These are phyloP conservation scores for Nothophaeocryptopus gaeumannii DNA, from an alignment of 2,329 filamentous ascomycete species.

Conservation along the genomic window DNA sequence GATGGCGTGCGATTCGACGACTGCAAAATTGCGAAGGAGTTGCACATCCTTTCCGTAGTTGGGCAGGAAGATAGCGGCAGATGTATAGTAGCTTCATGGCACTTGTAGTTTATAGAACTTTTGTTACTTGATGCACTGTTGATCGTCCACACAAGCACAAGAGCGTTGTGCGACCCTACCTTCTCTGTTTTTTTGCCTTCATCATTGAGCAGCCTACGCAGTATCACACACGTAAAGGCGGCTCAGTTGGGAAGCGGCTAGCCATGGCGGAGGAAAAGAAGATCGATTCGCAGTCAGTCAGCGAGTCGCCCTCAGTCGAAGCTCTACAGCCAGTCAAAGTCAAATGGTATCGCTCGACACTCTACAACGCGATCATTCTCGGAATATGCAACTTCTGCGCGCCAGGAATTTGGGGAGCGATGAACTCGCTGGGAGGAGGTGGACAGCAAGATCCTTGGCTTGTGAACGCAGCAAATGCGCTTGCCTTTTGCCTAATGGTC, in stretches of 20 bases:
- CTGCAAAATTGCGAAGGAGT: not conserved
- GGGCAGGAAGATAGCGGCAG: too few species aligned
- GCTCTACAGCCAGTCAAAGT: conserved; percentile 16
- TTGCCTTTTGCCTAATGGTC: conserved; percentile 72
- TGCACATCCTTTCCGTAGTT: not conserved
- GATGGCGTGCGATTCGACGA: conserved; percentile 16
- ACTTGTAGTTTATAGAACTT: not conserved
- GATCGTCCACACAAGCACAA: not conserved
- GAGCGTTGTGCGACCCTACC: not conserved
- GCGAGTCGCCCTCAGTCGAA: conserved; percentile 10
- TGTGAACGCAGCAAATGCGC: conserved; percentile 67
- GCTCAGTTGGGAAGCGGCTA: not conserved
- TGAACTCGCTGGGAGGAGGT: conserved; percentile 71
- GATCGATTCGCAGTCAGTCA: conserved; percentile 6
- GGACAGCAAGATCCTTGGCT: conserved; percentile 63
- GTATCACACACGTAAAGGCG: not conserved
- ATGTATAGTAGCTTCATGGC: too few species aligned
- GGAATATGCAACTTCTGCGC: conserved; percentile 69
- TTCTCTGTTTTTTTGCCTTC: not conserved
- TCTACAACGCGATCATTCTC: conserved; percentile 69
- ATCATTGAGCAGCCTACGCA: not conserved
- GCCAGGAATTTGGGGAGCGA: conserved; percentile 62
- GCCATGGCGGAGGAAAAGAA: conserved; percentile 18
- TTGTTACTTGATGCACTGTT: not conserved
- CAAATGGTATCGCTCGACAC: conserved; percentile 64